Evolutionary conservation across 1,139 yeast species (phyloP), one percentile per base, ranked within the genome.

Genomic region (Sugiyamaella paludigena): DNA sequence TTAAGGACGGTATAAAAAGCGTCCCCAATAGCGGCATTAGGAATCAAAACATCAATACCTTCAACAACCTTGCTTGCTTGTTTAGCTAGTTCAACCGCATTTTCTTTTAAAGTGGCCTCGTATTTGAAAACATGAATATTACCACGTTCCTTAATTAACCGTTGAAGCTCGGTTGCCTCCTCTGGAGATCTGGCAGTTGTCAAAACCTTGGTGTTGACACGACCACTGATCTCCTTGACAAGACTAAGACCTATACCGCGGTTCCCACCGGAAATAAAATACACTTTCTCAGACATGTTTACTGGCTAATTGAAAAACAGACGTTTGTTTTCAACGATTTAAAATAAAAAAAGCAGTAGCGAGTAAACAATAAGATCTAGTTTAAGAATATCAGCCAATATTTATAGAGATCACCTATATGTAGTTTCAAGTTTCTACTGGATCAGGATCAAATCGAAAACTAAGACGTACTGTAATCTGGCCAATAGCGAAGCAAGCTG

Each of bases 121-220:
- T 64, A 48, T 47, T 50, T 56, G 47, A 61, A 36, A 52, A 51
- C 30, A 44, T 51, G 36, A 58, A 63, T 54, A 53, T 62, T 51
- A 45, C 58, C n/a, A 33, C 40, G 40, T 9, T 27, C 32, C n/a
- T 28, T 24, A 15, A 24, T 7, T 15, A 15, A 35, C 11, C 33
- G 36, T 8, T 33, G 26, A 6, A 48, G 40, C 8, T 48, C 41
- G 9, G 32, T 19, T 2, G 59, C 51, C 29, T 46, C 11, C 10
- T 44, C 47, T 40, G 52, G 54, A 36, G 52, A 55, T 35, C 68
- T 58, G 9, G 63, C 57, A 7, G 70, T 62, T 4, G 66, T 70
- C 53, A 69, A 61, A 24, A 70, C 69, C 9, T 45, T 49, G 4
- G 39, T 40, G 40, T 40, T 36, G 9, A 35, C 16, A 15, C 24